Conservation (phyloP, 2,329 filamentous ascomycete species). For the Neophaeococcomyces aloes region DNA sequence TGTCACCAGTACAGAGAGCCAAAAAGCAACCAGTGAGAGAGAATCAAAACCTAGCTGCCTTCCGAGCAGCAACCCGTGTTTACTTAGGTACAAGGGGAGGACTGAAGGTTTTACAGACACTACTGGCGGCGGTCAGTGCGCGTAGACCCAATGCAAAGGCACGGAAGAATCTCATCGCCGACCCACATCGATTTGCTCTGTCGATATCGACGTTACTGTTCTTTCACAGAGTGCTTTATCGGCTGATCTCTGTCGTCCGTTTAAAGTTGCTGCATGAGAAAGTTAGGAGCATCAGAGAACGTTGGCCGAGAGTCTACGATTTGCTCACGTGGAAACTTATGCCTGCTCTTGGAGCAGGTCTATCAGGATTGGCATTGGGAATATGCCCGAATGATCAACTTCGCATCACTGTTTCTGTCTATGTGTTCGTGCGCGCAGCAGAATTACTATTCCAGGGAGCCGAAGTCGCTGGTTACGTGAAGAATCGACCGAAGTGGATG, state of each 20-base stretch:
- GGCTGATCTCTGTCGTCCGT: constrained; percentile 74
- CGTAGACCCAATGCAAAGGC: constrained; percentile 26
- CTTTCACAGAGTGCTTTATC: constrained; percentile 77
- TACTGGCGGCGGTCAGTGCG: constrained; percentile 15
- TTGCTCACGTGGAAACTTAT: constrained; percentile 74
- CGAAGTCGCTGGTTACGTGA: constrained; percentile 60
- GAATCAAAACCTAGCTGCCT: constrained; percentile 59
- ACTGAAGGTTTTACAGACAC: constrained; percentile 42
- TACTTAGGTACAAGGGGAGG: constrained; percentile 55
- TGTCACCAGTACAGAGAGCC: constrained; percentile 3
- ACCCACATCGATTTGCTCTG: constrained; percentile 63
- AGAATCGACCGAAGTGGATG: constrained; percentile 69
- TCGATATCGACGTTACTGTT: constrained; percentile 78
- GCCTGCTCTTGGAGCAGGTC: constrained; percentile 78
- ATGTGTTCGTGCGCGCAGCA: constrained; percentile 65
- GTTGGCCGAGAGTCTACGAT: constrained; percentile 66
- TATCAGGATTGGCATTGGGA: constrained; percentile 74
- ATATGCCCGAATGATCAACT: constrained; percentile 62
- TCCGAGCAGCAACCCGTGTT: constrained; percentile 60
- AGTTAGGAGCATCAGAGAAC: constrained; percentile 66
- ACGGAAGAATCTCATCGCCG: constrained; percentile 38
- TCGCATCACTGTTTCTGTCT: constrained; percentile 71
- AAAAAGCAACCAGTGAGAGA: constrained; percentile 29
- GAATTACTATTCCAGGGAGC: constrained; percentile 80
- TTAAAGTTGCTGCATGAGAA: constrained; percentile 68